phyloP scores from a whole-genome alignment of 1,284 basidiomycete species.

The Athelia sp. region DNA sequence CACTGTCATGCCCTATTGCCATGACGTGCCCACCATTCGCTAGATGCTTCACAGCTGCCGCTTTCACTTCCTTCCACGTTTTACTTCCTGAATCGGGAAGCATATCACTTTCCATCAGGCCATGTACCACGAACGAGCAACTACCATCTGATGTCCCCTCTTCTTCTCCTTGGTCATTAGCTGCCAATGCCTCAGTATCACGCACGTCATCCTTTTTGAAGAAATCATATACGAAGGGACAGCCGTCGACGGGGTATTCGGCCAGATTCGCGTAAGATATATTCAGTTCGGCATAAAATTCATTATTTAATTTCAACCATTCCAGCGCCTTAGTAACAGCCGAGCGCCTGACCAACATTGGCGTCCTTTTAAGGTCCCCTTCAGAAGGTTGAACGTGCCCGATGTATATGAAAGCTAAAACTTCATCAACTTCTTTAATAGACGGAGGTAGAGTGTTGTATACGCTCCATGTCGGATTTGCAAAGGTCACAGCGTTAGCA shows the following conservation, averaged over 20 bases:
- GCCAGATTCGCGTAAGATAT: conserved; percentile 20
- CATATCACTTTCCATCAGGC: conserved; percentile 9
- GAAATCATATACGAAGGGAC: conserved; percentile 17
- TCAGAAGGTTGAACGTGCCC: conserved; percentile 18
- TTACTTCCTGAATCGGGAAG: too few relatives aligned
- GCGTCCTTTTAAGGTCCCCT: conserved; percentile 28
- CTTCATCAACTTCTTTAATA: conserved; percentile 8
- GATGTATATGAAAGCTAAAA: conserved; percentile 7
- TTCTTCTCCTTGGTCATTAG: conserved; percentile 4
- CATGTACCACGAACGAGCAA: conserved; percentile 16
- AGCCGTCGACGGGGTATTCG: conserved; percentile 13
- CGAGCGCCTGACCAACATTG: conserved; percentile 20
- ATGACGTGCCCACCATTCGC: conserved; percentile 12
- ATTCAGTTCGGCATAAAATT: conserved; percentile 17
- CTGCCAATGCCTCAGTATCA: conserved; percentile 11
- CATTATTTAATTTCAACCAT: conserved; percentile 27
- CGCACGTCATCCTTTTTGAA: background rate
- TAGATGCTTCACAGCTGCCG: conserved; percentile 13
- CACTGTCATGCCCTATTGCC: conserved; percentile 15
- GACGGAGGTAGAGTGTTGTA: conserved; percentile 8
- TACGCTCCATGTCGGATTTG: conserved; percentile 7
- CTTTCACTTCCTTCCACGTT: background rate
- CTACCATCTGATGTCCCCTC: conserved; percentile 11
- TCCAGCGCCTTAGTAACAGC: conserved; percentile 16
- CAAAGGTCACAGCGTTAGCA: conserved; percentile 8